These are phyloP conservation scores for Macrotyloma uniflorum DNA, from an alignment of 306 rosid species.

Conservation along the genomic window DNA sequence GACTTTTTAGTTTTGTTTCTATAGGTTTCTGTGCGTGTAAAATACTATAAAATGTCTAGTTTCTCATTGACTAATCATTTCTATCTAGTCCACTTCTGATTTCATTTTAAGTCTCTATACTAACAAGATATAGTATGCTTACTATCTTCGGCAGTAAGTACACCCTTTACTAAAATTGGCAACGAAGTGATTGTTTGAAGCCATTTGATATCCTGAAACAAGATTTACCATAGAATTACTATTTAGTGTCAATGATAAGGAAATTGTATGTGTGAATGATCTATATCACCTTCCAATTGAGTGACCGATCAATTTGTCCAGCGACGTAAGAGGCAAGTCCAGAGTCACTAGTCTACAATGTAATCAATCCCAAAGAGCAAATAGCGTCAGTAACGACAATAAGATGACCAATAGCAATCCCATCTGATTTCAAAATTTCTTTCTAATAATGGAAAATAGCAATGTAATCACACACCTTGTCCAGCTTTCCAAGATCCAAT, in stretches of 20 bases:
- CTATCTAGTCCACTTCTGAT: no score
- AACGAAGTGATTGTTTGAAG: constrained; percentile 88
- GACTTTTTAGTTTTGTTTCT: no score
- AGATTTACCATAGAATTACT: constrained; percentile 30
- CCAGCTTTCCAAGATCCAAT: constrained; percentile 73
- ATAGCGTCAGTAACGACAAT: constrained; percentile 19
- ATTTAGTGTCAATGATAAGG: constrained; percentile 19
- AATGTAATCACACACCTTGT: constrained; percentile 49
- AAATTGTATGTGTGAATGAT: constrained; percentile 5
- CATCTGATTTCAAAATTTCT: constrained; percentile 30
- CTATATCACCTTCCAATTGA: constrained; percentile 80
- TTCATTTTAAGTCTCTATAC: no score
- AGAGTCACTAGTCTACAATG: constrained; percentile 70
- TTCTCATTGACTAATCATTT: no score
- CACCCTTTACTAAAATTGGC: constrained; percentile 93
- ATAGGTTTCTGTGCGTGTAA: no score
- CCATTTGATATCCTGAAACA: constrained; percentile 87
- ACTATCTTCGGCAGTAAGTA: constrained; percentile 89
- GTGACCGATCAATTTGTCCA: constrained; percentile 71
- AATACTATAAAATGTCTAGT: no score
- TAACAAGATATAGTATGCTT: no score
- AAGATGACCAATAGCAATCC: not conserved
- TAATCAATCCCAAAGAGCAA: constrained; percentile 11
- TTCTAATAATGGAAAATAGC: not conserved
- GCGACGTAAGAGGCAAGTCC: constrained; percentile 81